phyloP scores from a whole-genome alignment of 768 basidiomycete genomes.

The Collybiopsis luxurians region DNA sequence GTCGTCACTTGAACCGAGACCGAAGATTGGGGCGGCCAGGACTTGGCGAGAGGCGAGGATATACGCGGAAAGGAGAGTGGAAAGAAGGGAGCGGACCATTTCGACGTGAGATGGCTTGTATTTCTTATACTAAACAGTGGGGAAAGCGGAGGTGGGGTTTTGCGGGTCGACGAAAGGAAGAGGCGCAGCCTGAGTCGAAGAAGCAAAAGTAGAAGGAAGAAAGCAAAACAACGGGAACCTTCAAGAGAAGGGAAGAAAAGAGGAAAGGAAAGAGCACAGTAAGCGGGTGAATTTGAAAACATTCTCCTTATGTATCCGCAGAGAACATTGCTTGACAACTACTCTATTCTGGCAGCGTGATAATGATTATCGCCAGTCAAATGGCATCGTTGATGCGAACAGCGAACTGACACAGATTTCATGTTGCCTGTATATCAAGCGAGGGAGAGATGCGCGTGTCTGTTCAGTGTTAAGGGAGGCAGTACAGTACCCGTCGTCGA shows the following conservation, averaged over 20 bases:
- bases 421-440: too few relatives aligned
- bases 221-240: neutral
- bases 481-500: neutral
- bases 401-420: too few relatives aligned
- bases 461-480: neutral
- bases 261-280: neutral
- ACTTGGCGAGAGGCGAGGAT: neutral
- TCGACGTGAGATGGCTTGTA: neutral
- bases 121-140: neutral
- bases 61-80: neutral
- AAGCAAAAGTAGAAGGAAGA: neutral
- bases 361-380: neutral
- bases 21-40: conserved; percentile 3
- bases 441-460: neutral
- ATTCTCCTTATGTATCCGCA: too few relatives aligned
- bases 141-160: neutral
- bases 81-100: neutral
- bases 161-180: neutral
- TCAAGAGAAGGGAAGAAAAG: neutral
- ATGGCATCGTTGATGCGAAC: too few relatives aligned
- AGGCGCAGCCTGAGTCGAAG: neutral
- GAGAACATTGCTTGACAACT: too few relatives aligned
- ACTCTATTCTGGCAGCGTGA: too few relatives aligned
- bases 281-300: too few relatives aligned
- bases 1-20: conserved; percentile 4